Conservation (phyloP, 768 basidiomycete genomes). For the Termitomyces sp. region DNA sequence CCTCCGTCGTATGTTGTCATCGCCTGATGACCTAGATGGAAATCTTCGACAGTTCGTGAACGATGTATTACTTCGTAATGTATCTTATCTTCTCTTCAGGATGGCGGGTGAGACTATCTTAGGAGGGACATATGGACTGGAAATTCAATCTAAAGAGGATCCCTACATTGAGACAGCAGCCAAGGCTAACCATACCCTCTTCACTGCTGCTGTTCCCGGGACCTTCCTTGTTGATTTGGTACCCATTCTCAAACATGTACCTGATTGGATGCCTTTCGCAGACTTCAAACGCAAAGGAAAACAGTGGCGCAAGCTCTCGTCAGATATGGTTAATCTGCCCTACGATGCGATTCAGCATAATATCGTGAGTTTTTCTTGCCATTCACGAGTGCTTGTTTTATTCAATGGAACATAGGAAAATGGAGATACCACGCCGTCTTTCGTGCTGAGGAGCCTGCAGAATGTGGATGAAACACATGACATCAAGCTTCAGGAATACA, state of each 20-base stretch:
- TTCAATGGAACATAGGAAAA: slow-evolving; percentile 4
- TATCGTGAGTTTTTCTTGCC: slow-evolving; percentile 8
- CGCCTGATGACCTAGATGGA: slow-evolving; percentile 13
- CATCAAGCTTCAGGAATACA: too few species aligned
- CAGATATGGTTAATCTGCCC: slow-evolving; percentile 17
- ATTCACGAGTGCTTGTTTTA: background rate
- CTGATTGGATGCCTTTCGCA: slow-evolving; percentile 29
- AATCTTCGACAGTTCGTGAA: slow-evolving; percentile 10
- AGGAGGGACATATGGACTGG: slow-evolving; percentile 27
- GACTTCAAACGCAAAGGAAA: slow-evolving; percentile 28
- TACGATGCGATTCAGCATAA: slow-evolving; percentile 14
- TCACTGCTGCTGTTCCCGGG: slow-evolving; percentile 20
- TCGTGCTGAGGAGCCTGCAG: too few species aligned
- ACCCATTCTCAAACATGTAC: slow-evolving; percentile 25
- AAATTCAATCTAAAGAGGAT: slow-evolving; percentile 24
- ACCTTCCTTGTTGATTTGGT: slow-evolving; percentile 27
- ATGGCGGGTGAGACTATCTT: slow-evolving; percentile 23
- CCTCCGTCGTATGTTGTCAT: slow-evolving; percentile 15
- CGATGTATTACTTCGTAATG: background rate
- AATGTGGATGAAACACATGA: too few species aligned
- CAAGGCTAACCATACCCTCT: slow-evolving; percentile 20
- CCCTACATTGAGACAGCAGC: slow-evolving; percentile 27
- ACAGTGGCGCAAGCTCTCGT: slow-evolving; percentile 15
- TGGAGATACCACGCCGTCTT: slow-evolving; percentile 8
- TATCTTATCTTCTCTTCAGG: background rate